Evolutionary conservation across 2,329 filamentous ascomycete species (phyloP), one percentile per base, ranked within the genome.

Genomic region (Fonsecaea nubica): DNA sequence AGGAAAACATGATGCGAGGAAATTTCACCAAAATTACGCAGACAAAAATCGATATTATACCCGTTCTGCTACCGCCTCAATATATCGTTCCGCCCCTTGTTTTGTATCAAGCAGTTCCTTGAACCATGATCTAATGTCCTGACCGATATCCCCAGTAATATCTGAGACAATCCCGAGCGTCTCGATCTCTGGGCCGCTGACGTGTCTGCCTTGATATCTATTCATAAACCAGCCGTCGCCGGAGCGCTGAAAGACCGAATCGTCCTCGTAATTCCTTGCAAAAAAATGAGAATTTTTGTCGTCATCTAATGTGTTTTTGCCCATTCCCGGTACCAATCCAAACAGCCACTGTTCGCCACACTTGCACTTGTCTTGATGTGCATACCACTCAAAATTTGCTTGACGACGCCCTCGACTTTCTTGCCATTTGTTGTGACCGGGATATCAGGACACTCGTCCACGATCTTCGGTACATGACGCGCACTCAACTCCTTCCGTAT

Each of bases 351-450:
- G 77, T 98, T 98, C 4, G 92, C 92, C n/a, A 98, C 93, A 74
- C 92, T 96, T 0, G 93, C 93, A 57, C 92, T 93, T 0, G 92
- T 95, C 82, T 93, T 93, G 71, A 97, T 88, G 60, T 92, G 87
- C 78, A 93, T 82, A 0, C 93, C 94, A 33, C 92, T 96, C 1
- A 99, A 81, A 53, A 98, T 97, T 79, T 97, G 93, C 83, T 98
- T 98, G 5, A 98, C 94, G 0, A 92, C 92, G 56, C 96, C 93
- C 78, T 99, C 94, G 66, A 99, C 92, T 88, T 98, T 99, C 83
- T 99, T 99, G 61, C 94, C 94, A 75, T 99, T 99, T 2, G 89
- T 89, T 15, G 95, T 98, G 72, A 93, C 89, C 0, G 94, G 95
- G 18, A 99, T 95, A 42, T 94, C 93, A 0, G 89, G 88, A 69